Conservation (phyloP, 2,329 filamentous ascomycete genomes). For the Nemania diffusa region DNA sequence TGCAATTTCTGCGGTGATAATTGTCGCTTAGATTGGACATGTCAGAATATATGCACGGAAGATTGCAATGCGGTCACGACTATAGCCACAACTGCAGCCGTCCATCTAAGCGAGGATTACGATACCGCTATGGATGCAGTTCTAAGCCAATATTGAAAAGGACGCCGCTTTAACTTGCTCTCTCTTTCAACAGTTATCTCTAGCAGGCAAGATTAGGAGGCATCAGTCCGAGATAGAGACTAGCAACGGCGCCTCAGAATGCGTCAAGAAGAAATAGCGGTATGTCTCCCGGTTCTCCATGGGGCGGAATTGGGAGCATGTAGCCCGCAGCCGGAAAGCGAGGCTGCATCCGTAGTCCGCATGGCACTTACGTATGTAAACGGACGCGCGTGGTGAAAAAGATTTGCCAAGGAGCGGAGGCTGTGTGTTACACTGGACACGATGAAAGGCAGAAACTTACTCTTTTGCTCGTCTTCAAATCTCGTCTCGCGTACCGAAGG, state of each 20-base stretch:
- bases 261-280: neutral
- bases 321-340: conserved; percentile 22
- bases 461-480: conserved; percentile 3
- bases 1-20: neutral
- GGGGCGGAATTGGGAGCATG: neutral
- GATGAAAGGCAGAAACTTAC: neutral
- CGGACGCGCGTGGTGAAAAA: neutral
- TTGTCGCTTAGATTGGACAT: neutral
- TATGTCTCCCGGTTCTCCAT: neutral
- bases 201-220: neutral
- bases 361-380: conserved; percentile 11
- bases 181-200: neutral
- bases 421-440: neutral
- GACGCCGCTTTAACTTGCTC: neutral
- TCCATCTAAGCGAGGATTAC: neutral
- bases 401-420: neutral
- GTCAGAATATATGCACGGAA: neutral
- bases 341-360: conserved; percentile 13
- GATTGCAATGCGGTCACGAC: neutral
- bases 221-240: neutral
- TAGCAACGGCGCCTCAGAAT: neutral
- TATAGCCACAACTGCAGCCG: neutral
- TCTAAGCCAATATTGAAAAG: neutral
- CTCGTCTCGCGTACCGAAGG: conserved; percentile 24
- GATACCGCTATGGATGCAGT: neutral